Evolutionary conservation across 495 filamentous ascomycete species (phyloP), one percentile per base, ranked within the genome.

Genomic region (Staphylotrichum longicolle): DNA sequence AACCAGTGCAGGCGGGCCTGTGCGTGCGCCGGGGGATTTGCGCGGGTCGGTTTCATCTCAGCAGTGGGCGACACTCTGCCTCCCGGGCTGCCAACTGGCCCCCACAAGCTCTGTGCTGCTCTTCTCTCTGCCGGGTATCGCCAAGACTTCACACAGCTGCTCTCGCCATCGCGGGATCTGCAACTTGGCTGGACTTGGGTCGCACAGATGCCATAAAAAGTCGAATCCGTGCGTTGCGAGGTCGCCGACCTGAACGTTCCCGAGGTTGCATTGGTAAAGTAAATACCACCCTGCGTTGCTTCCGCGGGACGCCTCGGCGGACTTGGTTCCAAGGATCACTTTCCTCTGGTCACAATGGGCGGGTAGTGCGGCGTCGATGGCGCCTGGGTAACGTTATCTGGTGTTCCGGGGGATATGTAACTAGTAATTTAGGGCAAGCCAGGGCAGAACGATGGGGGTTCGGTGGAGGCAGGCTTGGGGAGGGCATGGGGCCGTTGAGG

Each of bases 241-340:
- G 59, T 61, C 59, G 59, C 51, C 59, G 59, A 61, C 59, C 59
- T 61, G 51, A 30, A 12, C 30, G 14, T 51, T 61, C 50, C 59
- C 59, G 51, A 50, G 7, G 59, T 56, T 61, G 35, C 44, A 49
- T 50, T 61, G 51, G 51, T 49, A 48, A 52, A 52, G 44, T 3
- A n/a, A 37, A 45, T 53, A 39, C 33, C 41, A 45, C 58, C 58
- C 50, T 14, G 50, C 49, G 27, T 39, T 54, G 50, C n/a, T 45
- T 45, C 27, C 57, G 48, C 57, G 46, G 46, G 7, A 27, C 7
- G 46, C 47, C 35, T 48, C 32, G 55, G 14, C 14, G 30, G 40
- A 39, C 30, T 27, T 54, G n/a, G 37, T 20, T 54, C 35, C 37
- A 54, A 41, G 10, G 12, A 8, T 37, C 34, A 7, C 33, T 8